A percentile compares a stretch with the other conserved stretches of the same genome.
Evolutionary conservation across 1,284 basidiomycete species (phyloP).

Genomic region (Fomitopsis schrenkii): DNA sequence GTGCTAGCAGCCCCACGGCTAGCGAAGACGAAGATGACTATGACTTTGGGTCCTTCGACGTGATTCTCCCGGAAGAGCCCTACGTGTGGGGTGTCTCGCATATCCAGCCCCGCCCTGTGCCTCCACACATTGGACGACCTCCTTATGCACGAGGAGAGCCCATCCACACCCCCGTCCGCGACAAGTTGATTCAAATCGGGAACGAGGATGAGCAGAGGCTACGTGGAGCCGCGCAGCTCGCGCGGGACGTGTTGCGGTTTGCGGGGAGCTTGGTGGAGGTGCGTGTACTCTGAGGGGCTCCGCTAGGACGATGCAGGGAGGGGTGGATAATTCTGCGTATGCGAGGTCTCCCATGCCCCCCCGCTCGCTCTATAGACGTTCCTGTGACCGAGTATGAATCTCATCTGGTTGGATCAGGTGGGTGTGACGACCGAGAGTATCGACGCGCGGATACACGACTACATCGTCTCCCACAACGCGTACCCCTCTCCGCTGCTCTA

Average conservation of each 20-base stretch:
- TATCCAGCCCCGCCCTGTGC: slow-evolving; percentile 55
- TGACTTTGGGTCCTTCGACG: slow-evolving; percentile 45
- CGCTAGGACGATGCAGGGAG: neutral
- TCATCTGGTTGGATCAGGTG: slow-evolving; percentile 37
- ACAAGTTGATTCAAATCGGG: slow-evolving; percentile 51
- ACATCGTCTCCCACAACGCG: slow-evolving; percentile 63
- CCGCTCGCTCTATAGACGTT: neutral
- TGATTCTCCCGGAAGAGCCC: slow-evolving; percentile 67
- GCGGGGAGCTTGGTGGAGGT: slow-evolving; percentile 57
- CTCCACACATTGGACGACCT: slow-evolving; percentile 54
- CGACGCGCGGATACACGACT: slow-evolving; percentile 68
- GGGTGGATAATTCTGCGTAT: neutral
- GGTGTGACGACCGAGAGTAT: slow-evolving; percentile 75
- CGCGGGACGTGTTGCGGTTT: slow-evolving; percentile 56
- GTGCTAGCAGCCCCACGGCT: neutral
- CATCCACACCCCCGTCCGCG: slow-evolving; percentile 16
- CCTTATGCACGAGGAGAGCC: slow-evolving; percentile 46
- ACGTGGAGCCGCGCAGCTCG: slow-evolving; percentile 58
- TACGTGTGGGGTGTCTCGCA: slow-evolving; percentile 62
- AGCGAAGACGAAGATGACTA: neutral
- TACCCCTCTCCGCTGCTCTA: slow-evolving; percentile 90
- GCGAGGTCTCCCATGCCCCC: neutral
- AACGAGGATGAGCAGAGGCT: slow-evolving; percentile 52
- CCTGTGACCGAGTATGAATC: no score
- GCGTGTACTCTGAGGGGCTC: slow-evolving; percentile 18